Evolutionary conservation across 164 flowering plant genomes (phyloP), one percentile per base, ranked within the genome.

Genomic region (Sextonia rubra): DNA sequence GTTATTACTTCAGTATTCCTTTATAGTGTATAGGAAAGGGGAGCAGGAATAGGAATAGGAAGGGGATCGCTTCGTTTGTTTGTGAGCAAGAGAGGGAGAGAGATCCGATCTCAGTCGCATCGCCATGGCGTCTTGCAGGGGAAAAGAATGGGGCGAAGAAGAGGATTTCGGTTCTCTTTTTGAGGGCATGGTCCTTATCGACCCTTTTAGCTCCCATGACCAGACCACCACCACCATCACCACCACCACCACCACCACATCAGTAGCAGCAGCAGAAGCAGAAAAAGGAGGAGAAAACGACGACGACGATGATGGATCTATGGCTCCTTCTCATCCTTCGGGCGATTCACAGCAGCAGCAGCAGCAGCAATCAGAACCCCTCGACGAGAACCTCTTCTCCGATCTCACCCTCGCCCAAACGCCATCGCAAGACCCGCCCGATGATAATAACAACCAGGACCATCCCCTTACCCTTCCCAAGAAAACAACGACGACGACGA

Each of bases 381-480:
- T 91, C 12, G 97, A 91, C 29, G 94, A 91, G 76, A 87, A 90
- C 69, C 84, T 91, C 32, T 91, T 91, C 83, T 85, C 93, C 44
- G 97, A 91, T 80, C 89, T 91, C 74, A 88, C 87, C 27, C 78
- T 89, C 68, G 77, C 80, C 73, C 24, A 47, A 14, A 44, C 82
- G 64, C 82, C 84, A 6, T 27, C 32, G 11, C 5, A 44, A 62
- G 15, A 23, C 12, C 23, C 64, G 64, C n/a, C 24, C 14, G 30
- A 62, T 62, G 29, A 62, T 62, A 23, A 62, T 66, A 23, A 49
- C n/a, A n/a, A n/a, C n/a, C n/a, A n/a, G n/a, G n/a, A n/a, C 67
- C 60, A 29, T 9, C 22, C 11, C 37, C 73, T n/a, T 52, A 74
- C 29, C 47, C 62, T 47, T 22, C 48, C 71, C 17, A 23, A 74